phyloP scores from a whole-genome alignment of 805 yeast species.

The Hanseniaspora lachancei region DNA sequence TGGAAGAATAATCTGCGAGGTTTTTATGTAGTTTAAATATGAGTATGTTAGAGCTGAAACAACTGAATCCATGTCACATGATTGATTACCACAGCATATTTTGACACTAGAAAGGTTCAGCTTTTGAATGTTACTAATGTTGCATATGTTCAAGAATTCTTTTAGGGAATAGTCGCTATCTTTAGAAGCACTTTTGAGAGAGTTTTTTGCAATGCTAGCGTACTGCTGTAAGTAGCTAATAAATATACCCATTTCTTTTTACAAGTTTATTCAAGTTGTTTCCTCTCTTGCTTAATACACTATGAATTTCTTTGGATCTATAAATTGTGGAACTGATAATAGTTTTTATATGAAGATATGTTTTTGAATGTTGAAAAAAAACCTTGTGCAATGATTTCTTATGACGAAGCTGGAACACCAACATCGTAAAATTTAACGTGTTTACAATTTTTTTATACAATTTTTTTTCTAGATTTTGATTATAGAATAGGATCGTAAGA shows the following conservation, averaged over 20 bases:
- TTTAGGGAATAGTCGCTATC: background rate
- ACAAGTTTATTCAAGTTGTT: background rate
- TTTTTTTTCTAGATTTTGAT: too few species aligned
- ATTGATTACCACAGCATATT: constrained; percentile 50
- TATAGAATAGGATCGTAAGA: too few species aligned
- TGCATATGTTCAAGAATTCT: constrained; percentile 2
- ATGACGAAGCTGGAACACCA: too few species aligned
- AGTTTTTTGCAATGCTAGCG: background rate
- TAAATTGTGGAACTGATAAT: background rate
- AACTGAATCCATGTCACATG: constrained; percentile 83
- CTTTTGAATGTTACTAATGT: constrained; percentile 1
- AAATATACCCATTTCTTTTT: background rate
- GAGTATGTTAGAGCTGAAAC: constrained; percentile 64
- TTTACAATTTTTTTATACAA: background rate
- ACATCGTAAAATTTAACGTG: too few species aligned
- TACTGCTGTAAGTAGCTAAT: background rate
- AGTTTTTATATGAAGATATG: background rate
- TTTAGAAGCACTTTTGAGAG: background rate
- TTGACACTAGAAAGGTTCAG: background rate
- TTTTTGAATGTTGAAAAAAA: too few species aligned
- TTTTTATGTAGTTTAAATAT: constrained; percentile 35
- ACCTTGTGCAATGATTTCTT: too few species aligned
- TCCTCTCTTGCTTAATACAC: background rate
- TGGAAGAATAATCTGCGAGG: constrained; percentile 41
- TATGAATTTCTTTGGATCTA: background rate